Conservation (phyloP, 2,329 filamentous ascomycete genomes). For the Fusarium virguliforme region DNA sequence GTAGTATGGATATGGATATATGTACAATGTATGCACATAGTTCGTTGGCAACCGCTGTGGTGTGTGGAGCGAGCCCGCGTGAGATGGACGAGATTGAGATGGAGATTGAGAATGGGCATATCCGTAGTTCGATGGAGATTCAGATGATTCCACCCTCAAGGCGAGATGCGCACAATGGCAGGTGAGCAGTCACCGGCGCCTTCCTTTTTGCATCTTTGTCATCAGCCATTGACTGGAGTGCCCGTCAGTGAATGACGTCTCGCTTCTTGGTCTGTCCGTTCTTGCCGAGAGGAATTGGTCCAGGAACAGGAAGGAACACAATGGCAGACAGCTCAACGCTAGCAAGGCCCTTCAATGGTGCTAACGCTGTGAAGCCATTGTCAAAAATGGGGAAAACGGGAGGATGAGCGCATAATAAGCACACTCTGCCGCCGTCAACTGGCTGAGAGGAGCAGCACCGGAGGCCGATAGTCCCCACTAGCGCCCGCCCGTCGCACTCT, state of each 20-base stretch:
- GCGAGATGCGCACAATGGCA: constrained; percentile 36
- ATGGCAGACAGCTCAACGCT: constrained; percentile 25
- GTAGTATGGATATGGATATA: no score
- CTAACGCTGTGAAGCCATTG: constrained; percentile 11
- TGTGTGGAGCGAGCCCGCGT: constrained; percentile 34
- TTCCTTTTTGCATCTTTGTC: constrained; percentile 19
- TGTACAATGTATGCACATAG: no score
- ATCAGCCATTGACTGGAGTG: neutral
- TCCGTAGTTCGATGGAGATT: constrained; percentile 20
- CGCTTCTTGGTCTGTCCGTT: constrained; percentile 7
- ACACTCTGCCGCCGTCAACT: constrained; percentile 39
- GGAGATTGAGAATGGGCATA: constrained; percentile 5
- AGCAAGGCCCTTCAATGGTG: constrained; percentile 12
- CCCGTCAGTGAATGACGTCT: no score
- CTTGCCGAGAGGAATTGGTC: constrained; percentile 23
- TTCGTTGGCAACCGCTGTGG: no score
- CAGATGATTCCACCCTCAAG: constrained; percentile 18
- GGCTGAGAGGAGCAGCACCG: constrained; percentile 20
- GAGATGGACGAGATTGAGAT: constrained; percentile 31
- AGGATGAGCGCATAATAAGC: constrained; percentile 4
- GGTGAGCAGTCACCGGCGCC: constrained; percentile 32
- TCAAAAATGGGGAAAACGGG: constrained; percentile 22
- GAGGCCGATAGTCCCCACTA: constrained; percentile 17
- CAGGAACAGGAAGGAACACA: constrained; percentile 30
- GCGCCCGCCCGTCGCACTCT: constrained; percentile 18